These are phyloP conservation scores for Boletus sp. DNA, from an alignment of 768 basidiomycete species.

Conservation along the genomic window DNA sequence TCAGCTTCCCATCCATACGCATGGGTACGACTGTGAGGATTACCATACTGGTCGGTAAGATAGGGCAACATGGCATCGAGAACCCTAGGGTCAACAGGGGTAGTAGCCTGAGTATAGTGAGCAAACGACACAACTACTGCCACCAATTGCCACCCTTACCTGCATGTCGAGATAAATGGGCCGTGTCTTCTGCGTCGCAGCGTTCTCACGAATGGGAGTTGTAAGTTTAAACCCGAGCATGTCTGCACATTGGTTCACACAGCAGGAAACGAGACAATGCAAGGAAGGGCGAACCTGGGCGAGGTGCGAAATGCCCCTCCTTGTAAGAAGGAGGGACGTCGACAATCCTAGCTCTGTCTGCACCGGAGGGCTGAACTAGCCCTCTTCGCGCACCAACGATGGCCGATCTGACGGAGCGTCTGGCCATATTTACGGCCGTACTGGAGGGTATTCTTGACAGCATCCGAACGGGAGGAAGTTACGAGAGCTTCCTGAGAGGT, in stretches of 20 bases:
- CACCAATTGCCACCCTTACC: conserved; percentile 40
- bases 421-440: conserved; percentile 26
- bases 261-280: not conserved
- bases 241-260: conserved; percentile 45
- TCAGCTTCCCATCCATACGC: conserved; percentile 99
- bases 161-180: conserved; percentile 99
- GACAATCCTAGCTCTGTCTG: conserved; percentile 79
- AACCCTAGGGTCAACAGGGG: conserved; percentile 95
- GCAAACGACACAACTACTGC: not conserved
- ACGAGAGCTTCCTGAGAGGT: conserved; percentile 3
- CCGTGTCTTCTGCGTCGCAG: conserved; percentile 57
- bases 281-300: conserved; percentile 49
- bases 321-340: conserved; percentile 74
- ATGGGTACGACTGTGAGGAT: conserved; percentile 97
- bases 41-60: conserved; percentile 93
- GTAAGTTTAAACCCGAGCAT: conserved; percentile 89
- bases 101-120: conserved; percentile 69
- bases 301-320: conserved; percentile 65
- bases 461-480: conserved; percentile 38
- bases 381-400: conserved; percentile 41
- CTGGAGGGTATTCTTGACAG: conserved; percentile 52
- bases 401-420: conserved; percentile 22
- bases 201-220: conserved; percentile 55
- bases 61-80: conserved; percentile 96
- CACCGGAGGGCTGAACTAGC: conserved; percentile 78